phyloP scores from a whole-genome alignment of 2,329 filamentous ascomycete genomes.

The Aspergillus novoparasiticus region DNA sequence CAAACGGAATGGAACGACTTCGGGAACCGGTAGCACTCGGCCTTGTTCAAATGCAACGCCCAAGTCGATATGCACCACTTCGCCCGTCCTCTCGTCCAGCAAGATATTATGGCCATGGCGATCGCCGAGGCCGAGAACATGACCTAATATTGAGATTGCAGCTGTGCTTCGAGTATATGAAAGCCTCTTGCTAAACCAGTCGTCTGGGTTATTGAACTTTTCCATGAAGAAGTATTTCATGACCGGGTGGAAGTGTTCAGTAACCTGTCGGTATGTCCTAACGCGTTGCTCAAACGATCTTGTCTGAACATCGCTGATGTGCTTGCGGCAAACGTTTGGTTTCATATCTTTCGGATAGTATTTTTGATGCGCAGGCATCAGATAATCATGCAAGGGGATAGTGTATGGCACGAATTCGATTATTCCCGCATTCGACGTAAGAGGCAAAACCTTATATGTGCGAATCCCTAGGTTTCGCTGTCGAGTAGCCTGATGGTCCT shows the following conservation, averaged over 20 bases:
- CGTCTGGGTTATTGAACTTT: constrained; percentile 87
- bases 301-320: constrained; percentile 73
- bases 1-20: constrained; percentile 92
- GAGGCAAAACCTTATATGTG: constrained; percentile 93
- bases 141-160: constrained; percentile 91
- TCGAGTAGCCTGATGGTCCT: constrained; percentile 81
- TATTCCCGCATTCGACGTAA: constrained; percentile 81
- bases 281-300: constrained; percentile 72
- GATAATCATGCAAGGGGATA: constrained; percentile 85
- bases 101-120: constrained; percentile 97
- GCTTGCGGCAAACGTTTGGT: constrained; percentile 72
- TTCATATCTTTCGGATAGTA: constrained; percentile 87
- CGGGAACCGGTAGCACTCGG: constrained; percentile 89
- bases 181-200: constrained; percentile 88
- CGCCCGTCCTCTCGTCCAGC: constrained; percentile 83
- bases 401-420: constrained; percentile 98
- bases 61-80: constrained; percentile 95
- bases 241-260: constrained; percentile 83
- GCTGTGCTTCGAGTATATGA: constrained; percentile 93
- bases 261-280: constrained; percentile 74
- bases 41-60: constrained; percentile 97
- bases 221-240: constrained; percentile 98
- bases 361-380: constrained; percentile 84
- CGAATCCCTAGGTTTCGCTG: constrained; percentile 87
- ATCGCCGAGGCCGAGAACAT: constrained; percentile 90